Base-by-base conservation (phyloP, 2,329 filamentous ascomycete species). In the Alternaria conjuncta region DNA sequence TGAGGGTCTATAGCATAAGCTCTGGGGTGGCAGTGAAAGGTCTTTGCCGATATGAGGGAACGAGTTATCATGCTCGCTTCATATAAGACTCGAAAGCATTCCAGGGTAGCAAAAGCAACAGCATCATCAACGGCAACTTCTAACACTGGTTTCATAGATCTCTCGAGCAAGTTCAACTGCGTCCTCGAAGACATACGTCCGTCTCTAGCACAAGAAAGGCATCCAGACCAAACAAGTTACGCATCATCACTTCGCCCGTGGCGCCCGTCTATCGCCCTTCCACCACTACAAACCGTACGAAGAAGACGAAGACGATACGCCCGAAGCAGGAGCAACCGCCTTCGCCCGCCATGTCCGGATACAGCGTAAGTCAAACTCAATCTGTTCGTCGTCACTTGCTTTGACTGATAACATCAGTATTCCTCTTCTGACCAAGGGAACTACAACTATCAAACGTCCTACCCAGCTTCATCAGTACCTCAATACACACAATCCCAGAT, bases 401-500 rank as follows among this genome's bases (percentile, higher is more conserved):
- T 51, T 41, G 28, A 50, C 60, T 61, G 20, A 61, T 15, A 47
- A 1, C 1, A 23, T 41, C 54, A 74, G 69, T 76, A 77, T 54
- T 65, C 72, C 5, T 69, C 65, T 4, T 51, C 66, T 12, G 64
- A 70, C 41, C 71, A 71, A 49, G 60, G 65, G 25, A 65, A 61
- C 51, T 75, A 71, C 55, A 69, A 69, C 36, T 67, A 68, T 44
- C 41, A 64, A 15, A 57, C 68, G 6, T 41, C 55, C 1, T 73
- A 74, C 43, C 57, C 61, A 55, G 25, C 30, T 10, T 36, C 60
- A 21, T 32, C 57, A 12, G 64, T 75, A 53, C 74, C 74, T 25
- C 73, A 76, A 43, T 78, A 78, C 63, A 78, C 76, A 9, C 74
- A 77, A 36, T 62, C 74, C 13, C 75, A 78, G 45, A 68, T 78